A percentile compares a stretch with the other conserved stretches of the same genome.
phyloP scores from a whole-genome alignment of 2,329 filamentous ascomycete genomes.

The Periglandula ipomoeae region DNA sequence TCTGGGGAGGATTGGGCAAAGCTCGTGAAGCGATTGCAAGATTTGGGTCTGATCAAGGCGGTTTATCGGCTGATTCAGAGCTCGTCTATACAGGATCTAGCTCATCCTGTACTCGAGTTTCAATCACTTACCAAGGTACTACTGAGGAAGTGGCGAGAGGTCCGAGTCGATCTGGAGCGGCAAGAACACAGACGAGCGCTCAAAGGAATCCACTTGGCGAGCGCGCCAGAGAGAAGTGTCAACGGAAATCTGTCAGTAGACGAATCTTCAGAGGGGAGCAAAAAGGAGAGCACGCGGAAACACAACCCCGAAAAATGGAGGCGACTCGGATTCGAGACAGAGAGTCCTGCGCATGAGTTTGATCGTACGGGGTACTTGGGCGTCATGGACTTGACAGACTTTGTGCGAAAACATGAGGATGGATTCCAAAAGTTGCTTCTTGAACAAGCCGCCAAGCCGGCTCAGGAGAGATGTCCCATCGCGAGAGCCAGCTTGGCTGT shows the following conservation, averaged over 20 bases:
- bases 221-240: slow-evolving; percentile 51
- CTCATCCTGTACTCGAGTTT: slow-evolving; percentile 85
- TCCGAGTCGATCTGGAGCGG: slow-evolving; percentile 74
- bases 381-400: slow-evolving; percentile 96
- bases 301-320: slow-evolving; percentile 92
- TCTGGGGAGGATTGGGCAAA: slow-evolving; percentile 73
- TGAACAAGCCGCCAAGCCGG: slow-evolving; percentile 70
- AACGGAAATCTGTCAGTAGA: slow-evolving; percentile 29
- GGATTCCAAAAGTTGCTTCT: slow-evolving; percentile 84
- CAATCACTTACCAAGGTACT: slow-evolving; percentile 85
- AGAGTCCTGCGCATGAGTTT: slow-evolving; percentile 81
- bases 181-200: slow-evolving; percentile 81
- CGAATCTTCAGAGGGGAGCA: slow-evolving; percentile 25
- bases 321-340: slow-evolving; percentile 80
- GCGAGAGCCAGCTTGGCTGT: slow-evolving; percentile 79
- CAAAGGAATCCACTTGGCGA: slow-evolving; percentile 76
- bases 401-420: slow-evolving; percentile 84
- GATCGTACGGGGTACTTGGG: slow-evolving; percentile 79
- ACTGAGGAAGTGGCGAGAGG: slow-evolving; percentile 78
- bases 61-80: slow-evolving; percentile 94
- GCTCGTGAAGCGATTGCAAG: slow-evolving; percentile 88
- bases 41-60: slow-evolving; percentile 84
- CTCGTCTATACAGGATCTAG: slow-evolving; percentile 80
- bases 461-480: slow-evolving; percentile 71
- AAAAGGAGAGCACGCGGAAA: slow-evolving; percentile 52